Base-by-base conservation (phyloP, 108 stramenopile species). In the Asterionellopsis glacialis region DNA sequence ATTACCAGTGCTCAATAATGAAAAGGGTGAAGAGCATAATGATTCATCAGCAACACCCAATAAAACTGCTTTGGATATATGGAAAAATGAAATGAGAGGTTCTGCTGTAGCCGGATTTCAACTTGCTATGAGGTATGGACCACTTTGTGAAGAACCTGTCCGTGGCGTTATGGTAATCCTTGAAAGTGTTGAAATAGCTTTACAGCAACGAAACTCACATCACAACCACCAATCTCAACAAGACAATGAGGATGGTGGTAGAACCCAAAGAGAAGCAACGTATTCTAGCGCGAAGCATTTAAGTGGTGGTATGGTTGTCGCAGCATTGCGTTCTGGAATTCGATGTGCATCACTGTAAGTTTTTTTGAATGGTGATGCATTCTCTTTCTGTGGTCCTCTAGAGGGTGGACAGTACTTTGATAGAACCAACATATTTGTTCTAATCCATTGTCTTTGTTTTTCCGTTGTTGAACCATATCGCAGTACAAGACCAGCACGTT, bases 71-170 rank as follows among this genome's bases (percentile, higher is more conserved):
- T 9, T 0, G 73, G 59, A 28, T 57, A 69, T 51, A 19, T 93
- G 91, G 91, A 74, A 65, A 49, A 57, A 72, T 23, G 76, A 92
- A 52, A 80, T 93, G 84, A 64, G 70, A 57, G 85, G 85, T 19
- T 90, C 88, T 1, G 63, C 70, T 10, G 70, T 83, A 53, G 91
- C 88, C 16, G 95, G 92, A 25, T 96, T 93, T 67, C 86, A 90
- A 58, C 59, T 82, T 48, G 87, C 87, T 0, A 67, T 85, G 67
- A 74, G 85, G 6, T 70, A 89, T 10, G 95, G 95, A 26, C 88
- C 90, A 16, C 55, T 96, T 21, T 91, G 89, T 51, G 91, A 94
- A 68, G 95, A 96, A 61, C 92, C 92, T 14, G 69, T 92, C 28
- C 87, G 85, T 14, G 75, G 83, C 33, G 79, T 94, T 6, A 61